Evolutionary conservation across 106 monocot species (phyloP), one percentile per base, ranked within the genome.

Genomic region (Hemerocallis citrina): DNA sequence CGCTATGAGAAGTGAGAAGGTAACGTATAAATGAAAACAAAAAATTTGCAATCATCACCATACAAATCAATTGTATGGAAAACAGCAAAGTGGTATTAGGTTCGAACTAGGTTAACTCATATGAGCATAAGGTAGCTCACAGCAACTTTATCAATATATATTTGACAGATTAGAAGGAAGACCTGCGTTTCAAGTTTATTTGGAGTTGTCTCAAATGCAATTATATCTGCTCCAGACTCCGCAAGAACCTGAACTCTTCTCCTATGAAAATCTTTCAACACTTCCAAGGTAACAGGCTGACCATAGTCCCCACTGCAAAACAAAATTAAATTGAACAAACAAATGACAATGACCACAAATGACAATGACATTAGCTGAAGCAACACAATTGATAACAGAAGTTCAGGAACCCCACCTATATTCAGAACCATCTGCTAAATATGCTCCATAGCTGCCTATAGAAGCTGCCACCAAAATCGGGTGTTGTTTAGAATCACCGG

Each of bases 391-490:
- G 1, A 44, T 22, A 23, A 12, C n/a, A 15, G 51, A 6, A 33
- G 15, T 2, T 42, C 20, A 2, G 6, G 3, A 61, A 52, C 20
- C 51, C 7, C 4, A 80, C 83, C 77, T 83, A 39, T 89, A 89
- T 42, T 89, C 89, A 49, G 93, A 93, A 50, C 93, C 93, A 80
- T 93, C 93, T 8, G 93, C 93, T 34, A 89, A 64, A 75, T 85
- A 93, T n/a, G 93, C 89, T 34, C 93, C 93, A 68, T 93, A 89
- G 67, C 85, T 80, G 56, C 93, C 89, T 7, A 85, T 51, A 0
- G 89, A 89, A 12, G 93, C 93, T 54, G 93, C 93, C 31, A 89
- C 63, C 39, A 93, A 61, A 56, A 93, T 61, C n/a, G 57, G 70
- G 15, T 22, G 76, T 20, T 55, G 19, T 27, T 36, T 34, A 7